Conservation (phyloP, 805 yeast genomes). For the Maudiozyma pseudohumilis region DNA sequence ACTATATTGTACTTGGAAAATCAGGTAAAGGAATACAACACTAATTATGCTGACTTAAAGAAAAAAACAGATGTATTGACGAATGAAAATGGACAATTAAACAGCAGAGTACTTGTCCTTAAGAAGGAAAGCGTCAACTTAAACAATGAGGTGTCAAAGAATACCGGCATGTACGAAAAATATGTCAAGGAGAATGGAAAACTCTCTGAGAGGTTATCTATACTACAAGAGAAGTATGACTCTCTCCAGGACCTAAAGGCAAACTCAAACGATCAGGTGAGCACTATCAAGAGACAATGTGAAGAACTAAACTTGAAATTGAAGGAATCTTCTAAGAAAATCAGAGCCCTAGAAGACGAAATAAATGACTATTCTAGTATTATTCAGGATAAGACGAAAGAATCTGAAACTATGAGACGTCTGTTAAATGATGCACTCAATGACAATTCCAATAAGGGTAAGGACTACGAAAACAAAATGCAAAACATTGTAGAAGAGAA, state of each 20-base stretch:
- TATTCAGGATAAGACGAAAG: constrained; percentile 74
- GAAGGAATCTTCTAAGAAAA: constrained; percentile 50
- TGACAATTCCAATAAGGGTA: constrained; percentile 38
- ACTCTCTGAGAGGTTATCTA: constrained; percentile 33
- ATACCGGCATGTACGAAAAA: constrained; percentile 30
- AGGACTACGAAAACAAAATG: constrained; percentile 47
- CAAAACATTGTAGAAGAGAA: constrained; percentile 49
- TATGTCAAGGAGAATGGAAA: constrained; percentile 33
- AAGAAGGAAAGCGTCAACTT: constrained; percentile 32
- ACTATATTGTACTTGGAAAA: constrained; percentile 32
- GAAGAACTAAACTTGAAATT: constrained; percentile 62
- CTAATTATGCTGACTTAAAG: constrained; percentile 19
- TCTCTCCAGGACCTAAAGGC: constrained; percentile 30
- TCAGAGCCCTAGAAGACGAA: constrained; percentile 71
- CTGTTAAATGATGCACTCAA: constrained; percentile 61
- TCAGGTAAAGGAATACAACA: constrained; percentile 32
- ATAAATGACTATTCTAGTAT: constrained; percentile 61
- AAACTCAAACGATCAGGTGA: constrained; percentile 37
- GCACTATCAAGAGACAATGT: constrained; percentile 49
- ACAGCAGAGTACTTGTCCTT: constrained; percentile 23
- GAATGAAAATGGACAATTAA: constrained; percentile 27
- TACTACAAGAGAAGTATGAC: constrained; percentile 32
- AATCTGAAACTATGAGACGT: constrained; percentile 61
- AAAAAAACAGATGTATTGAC: constrained; percentile 23
- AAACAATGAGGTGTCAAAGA: constrained; percentile 32